These are phyloP conservation scores for Rubroboletus pulcherrimus DNA, from an alignment of 768 basidiomycete genomes.

Conservation along the genomic window DNA sequence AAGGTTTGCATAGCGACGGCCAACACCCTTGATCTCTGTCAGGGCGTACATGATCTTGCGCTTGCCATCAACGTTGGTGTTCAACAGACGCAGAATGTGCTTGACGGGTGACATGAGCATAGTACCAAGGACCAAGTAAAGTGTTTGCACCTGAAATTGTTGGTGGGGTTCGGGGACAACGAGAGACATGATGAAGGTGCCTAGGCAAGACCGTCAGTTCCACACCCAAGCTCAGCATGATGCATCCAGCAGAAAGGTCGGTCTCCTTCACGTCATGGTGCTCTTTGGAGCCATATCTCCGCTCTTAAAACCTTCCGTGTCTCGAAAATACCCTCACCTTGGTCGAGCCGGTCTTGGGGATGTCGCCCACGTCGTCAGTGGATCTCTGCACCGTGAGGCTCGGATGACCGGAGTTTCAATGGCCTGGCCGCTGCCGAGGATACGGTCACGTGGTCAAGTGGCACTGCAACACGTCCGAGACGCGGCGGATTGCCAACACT, in stretches of 20 bases:
- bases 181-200: conserved; percentile 73
- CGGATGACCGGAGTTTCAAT: conserved; percentile 26
- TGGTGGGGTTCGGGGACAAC: conserved; percentile 93
- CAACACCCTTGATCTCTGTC: conserved; percentile 99
- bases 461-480: conserved; percentile 17
- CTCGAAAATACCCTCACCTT: conserved; percentile 25
- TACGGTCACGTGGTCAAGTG: conserved; percentile 24
- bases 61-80: conserved; percentile 99
- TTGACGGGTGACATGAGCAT: conserved; percentile 31
- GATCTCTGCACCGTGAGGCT: not conserved
- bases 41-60: conserved; percentile 99
- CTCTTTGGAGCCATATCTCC: not conserved
- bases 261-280: not conserved
- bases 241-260: conserved; percentile 21
- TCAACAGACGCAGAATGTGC: conserved; percentile 99
- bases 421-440: conserved; percentile 17
- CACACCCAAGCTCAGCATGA: conserved; percentile 3
- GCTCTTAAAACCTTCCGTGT: not conserved
- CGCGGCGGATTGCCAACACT: conserved; percentile 5
- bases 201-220: conserved; percentile 16
- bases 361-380: conserved; percentile 15
- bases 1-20: conserved; percentile 96
- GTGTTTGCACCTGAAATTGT: conserved; percentile 78
- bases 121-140: not conserved
- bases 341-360: conserved; percentile 16